Evolutionary conservation across 768 basidiomycete species (phyloP), one percentile per base, ranked within the genome.

Genomic region (Boletus tylopilopsis): DNA sequence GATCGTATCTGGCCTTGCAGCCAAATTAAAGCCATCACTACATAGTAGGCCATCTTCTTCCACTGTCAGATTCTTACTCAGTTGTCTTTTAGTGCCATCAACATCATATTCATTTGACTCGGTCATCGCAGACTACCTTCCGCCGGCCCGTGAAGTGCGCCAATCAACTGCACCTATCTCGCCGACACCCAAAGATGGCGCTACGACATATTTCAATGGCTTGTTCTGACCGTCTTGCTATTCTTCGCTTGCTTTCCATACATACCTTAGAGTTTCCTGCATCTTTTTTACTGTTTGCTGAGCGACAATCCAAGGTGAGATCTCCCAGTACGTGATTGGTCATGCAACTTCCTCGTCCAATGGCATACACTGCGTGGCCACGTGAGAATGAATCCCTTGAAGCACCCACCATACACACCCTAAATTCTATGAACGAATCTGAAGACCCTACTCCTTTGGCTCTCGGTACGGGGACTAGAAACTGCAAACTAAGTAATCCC

Each of bases 401-500:
- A 32, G 9, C 5, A 25, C 40, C 7, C 35, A 15, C 15, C 19
- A 29, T 15, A 74, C 87, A 63, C 58, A 94, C 94, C 68, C 87
- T 77, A 64, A 94, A 94, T 60, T 95, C 93, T 43, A 95, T 84
- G 58, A 93, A 94, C 0, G 83, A 89, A 45, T 82, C 74, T 42
- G 76, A 71, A 19, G 68, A 71, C 19, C 69, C 76, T 6, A 64
- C 68, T 21, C 66, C 69, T 21, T 59, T 68, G 4, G 64, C 59
- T 24, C 63, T 70, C 69, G 74, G 38, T 70, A 76, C 29, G 3
- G 82, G 85, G 77, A 96, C 93, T 56, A 96, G 75, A 67, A 96
- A 90, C 60, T 98, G 95, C 51, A 97, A 68, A 59, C 90, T 90
- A 32, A 97, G 71, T 37, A 94, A 68, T 0, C 95, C 95, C 45